These are phyloP conservation scores for Posidonia oceanica DNA, from an alignment of 116 monocot species.

Conservation along the genomic window DNA sequence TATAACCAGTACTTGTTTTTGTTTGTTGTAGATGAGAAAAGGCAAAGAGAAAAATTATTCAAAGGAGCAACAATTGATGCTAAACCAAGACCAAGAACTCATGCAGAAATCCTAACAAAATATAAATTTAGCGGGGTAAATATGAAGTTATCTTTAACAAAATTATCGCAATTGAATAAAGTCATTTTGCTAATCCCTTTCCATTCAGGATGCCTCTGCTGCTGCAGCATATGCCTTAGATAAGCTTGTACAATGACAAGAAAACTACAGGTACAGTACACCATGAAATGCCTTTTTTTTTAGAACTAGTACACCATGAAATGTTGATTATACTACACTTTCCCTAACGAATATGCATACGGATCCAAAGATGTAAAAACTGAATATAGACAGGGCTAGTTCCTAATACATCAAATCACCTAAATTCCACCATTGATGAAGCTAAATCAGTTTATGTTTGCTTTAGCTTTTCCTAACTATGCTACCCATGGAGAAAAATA, in stretches of 20 bases:
- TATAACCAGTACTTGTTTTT: not conserved
- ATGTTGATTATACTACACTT: too few species aligned
- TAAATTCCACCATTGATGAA: too few species aligned
- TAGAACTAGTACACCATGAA: too few species aligned
- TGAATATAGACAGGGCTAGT: too few species aligned
- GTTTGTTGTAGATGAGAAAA: constrained; percentile 29
- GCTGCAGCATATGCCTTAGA: constrained; percentile 88
- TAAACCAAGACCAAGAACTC: constrained; percentile 67
- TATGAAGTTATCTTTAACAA: not conserved
- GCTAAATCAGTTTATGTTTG: too few species aligned
- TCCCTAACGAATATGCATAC: too few species aligned
- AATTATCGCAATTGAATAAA: not conserved
- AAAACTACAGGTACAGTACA: constrained; percentile 55
- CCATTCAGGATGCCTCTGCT: constrained; percentile 64
- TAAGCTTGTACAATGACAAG: constrained; percentile 72
- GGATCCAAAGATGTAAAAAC: too few species aligned
- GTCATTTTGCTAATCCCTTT: not conserved
- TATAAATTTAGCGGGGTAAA: constrained; percentile 81
- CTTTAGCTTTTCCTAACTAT: too few species aligned
- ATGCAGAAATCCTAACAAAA: constrained; percentile 80
- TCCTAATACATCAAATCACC: too few species aligned
- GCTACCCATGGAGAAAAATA: too few species aligned
- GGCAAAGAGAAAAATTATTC: constrained; percentile 73
- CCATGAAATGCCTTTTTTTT: not conserved
- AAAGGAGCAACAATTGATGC: constrained; percentile 40